Base-by-base conservation (phyloP, 768 basidiomycete species). In the Tubosaeta sp. region DNA sequence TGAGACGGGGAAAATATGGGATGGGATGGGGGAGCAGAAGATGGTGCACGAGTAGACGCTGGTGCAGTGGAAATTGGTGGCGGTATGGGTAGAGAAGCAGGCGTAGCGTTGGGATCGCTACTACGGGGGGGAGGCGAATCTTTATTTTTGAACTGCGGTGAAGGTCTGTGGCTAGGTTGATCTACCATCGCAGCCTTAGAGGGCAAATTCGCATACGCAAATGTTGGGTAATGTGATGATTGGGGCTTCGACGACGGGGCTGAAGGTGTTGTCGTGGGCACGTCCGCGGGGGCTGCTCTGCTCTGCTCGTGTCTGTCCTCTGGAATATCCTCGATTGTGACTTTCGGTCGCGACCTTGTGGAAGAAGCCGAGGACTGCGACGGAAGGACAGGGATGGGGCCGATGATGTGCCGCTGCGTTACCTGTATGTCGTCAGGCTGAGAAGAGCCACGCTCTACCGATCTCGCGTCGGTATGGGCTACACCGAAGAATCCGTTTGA, bases 251-350 rank as follows among this genome's bases (percentile, higher is more conserved):
- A 43, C 13, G 50, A 44, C n/a, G 48, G 24, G 30, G 40, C 50
- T 36, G 53, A 40, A 30, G 55, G 30, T 13, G 48, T 36, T 16
- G 48, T 41, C 32, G 51, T 32, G 3, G 45, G 39, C 31, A 40
- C 38, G 35, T 25, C 54, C 24, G 32, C 8, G 8, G 53, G 30
- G 5, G 45, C 49, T 21, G 52, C 36, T 45, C 58, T 68, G 22
- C 41, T 44, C 8, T 25, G 38, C 46, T 55, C 36, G 3, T 56
- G 58, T 9, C 52, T 50, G 44, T 65, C 59, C 45, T 68, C 67
- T 41, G 59, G 44, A 10, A 59, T 59, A 43, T 68, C 64, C 47
- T 69, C 67, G 6, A 68, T 35, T 5, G 62, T 66, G 45, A 60
- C 64, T 48, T 60, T 69, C 27, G 58, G 58, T 50, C 67, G 64